Percentiles rank a stretch among this genome's conserved stretches.
These are phyloP conservation scores for Austroboletus novae-zelandiae DNA, from an alignment of 1,284 basidiomycete genomes.

Conservation along the genomic window DNA sequence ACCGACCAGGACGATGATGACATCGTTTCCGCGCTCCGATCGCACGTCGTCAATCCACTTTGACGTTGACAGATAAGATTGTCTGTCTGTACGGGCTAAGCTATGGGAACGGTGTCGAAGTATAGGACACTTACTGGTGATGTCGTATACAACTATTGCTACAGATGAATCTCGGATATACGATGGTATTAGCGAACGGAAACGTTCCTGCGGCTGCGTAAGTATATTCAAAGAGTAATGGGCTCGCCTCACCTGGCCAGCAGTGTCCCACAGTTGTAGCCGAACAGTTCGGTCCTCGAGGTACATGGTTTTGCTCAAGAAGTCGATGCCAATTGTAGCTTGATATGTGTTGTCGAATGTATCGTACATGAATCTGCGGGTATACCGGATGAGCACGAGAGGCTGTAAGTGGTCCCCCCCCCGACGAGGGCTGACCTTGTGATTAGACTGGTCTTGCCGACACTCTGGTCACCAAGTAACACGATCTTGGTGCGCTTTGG, in stretches of 20 bases:
- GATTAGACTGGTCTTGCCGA: slow-evolving; percentile 97
- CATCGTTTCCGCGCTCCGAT: slow-evolving; percentile 96
- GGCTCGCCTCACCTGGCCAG: slow-evolving; percentile 72
- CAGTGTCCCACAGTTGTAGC: slow-evolving; percentile 98
- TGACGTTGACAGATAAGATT: slow-evolving; percentile 94
- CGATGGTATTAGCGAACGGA: slow-evolving; percentile 96
- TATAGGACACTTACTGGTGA: slow-evolving; percentile 76
- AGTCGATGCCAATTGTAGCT: slow-evolving; percentile 99
- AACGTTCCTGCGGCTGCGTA: slow-evolving; percentile 75
- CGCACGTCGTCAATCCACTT: slow-evolving; percentile 99
- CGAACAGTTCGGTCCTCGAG: slow-evolving; percentile 97
- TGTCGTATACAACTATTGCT: slow-evolving; percentile 98
- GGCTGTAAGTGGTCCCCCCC: neutral
- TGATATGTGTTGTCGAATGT: slow-evolving; percentile 99
- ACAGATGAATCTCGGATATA: slow-evolving; percentile 99
- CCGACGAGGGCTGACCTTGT: slow-evolving; percentile 64
- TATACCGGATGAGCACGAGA: neutral
- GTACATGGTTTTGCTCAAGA: slow-evolving; percentile 99
- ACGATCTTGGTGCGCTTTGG: slow-evolving; percentile 97
- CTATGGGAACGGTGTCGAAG: neutral
- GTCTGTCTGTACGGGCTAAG: slow-evolving; percentile 64
- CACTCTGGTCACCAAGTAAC: slow-evolving; percentile 88
- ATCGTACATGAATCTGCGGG: slow-evolving; percentile 92
- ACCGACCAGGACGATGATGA: slow-evolving; percentile 97
- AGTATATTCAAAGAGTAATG: slow-evolving; percentile 2